Base-by-base conservation (phyloP, 345 rosid species). In the Hypericum androsaemum region DNA sequence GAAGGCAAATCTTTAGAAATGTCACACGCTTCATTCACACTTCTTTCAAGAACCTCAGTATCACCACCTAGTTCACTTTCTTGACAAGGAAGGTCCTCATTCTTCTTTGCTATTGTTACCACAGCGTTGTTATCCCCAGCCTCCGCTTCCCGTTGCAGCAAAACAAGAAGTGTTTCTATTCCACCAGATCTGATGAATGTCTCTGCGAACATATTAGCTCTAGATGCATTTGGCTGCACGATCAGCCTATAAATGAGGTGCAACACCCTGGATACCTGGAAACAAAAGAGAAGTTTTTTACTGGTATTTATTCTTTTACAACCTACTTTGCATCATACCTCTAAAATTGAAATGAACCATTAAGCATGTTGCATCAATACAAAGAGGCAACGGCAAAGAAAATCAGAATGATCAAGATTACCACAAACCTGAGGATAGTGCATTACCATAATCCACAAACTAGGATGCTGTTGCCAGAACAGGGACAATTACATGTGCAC, bases 81-180 rank as follows among this genome's bases (percentile, higher is more conserved):
- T 61, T 70, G 69, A 56, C 61, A 52, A 39, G 74, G 59, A 39
- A 74, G 62, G 62, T 59, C 56, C 58, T 59, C 62, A 52, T 67
- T 71, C 70, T 60, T 64, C 63, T 64, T 69, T 41, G 45, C 57
- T 54, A 13, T 51, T 41, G 67, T 45, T 53, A 72, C 87, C 56
- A 61, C 58, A 69, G 75, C 44, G 52, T 47, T 50, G 39, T 58
- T 67, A 58, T 94, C 94, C 13, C 95, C 94, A 71, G 74, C 75
- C 75, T 86, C 88, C 57, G 87, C 97, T 82, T 94, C 97, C 58
- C 81, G 76, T 60, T 94, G 99, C 69, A 94, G 79, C 65, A 94
- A 72, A 58, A 94, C 97, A 67, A 94, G 97, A 76, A 94, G 95
- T 22, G 90, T 83, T 71, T 94, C 99, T 72, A 88, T 71, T 50